Evolutionary conservation across 177 flowering plant genomes (phyloP).

Genomic region (Vitis hybrid): DNA sequence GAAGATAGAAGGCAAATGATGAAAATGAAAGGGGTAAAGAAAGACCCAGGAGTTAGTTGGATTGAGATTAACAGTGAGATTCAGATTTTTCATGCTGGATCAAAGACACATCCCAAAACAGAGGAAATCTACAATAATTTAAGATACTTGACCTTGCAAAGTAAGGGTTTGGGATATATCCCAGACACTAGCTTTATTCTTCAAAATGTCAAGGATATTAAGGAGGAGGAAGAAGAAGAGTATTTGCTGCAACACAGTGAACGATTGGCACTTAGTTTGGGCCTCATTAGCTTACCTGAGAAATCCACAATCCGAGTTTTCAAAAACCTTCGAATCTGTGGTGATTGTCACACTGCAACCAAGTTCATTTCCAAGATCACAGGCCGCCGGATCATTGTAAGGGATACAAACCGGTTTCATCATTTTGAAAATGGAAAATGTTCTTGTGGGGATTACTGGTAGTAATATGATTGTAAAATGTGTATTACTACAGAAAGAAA

Average conservation of each 20-base stretch:
- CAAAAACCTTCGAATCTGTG: conserved; percentile 33
- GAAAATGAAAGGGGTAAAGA: conserved; percentile 26
- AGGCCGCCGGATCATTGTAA: conserved; percentile 21
- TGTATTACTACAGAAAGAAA: not conserved
- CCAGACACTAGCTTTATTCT: conserved; percentile 33
- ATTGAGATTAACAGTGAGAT: conserved; percentile 30
- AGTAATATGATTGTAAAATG: not conserved
- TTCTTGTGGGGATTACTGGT: conserved; percentile 33
- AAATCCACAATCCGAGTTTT: conserved; percentile 28
- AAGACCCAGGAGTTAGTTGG: conserved; percentile 36
- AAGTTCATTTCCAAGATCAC: conserved; percentile 31
- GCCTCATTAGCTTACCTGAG: conserved; percentile 25
- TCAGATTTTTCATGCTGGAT: conserved; percentile 32
- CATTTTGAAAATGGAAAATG: conserved; percentile 32
- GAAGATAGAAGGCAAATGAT: conserved; percentile 24
- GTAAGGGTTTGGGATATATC: conserved; percentile 28
- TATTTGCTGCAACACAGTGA: conserved; percentile 34
- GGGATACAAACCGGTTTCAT: conserved; percentile 35
- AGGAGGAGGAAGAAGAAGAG: conserved; percentile 26
- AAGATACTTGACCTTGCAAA: conserved; percentile 11
- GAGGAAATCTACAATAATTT: conserved; percentile 24
- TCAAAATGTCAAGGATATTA: conserved; percentile 17
- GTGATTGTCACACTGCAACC: conserved; percentile 31
- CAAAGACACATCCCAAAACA: conserved; percentile 17
- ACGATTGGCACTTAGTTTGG: conserved; percentile 30